Conservation (phyloP, 2,329 filamentous ascomycete species). For the Fusarium lateritium region DNA sequence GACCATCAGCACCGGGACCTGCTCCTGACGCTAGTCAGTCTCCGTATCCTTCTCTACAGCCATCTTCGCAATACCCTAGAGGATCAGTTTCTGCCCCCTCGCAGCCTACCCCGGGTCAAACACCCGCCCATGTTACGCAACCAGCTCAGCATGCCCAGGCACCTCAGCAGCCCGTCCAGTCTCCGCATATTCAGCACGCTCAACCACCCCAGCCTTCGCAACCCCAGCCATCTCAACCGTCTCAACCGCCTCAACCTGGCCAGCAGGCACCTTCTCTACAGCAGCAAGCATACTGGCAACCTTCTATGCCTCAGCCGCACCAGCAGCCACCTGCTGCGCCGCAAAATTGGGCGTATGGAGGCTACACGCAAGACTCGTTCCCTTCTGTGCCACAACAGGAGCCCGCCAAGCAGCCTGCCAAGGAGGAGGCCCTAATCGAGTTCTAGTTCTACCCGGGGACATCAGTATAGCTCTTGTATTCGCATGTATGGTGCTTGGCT, state of each 20-base stretch:
- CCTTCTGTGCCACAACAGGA: constrained; percentile 70
- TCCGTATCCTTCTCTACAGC: constrained; percentile 68
- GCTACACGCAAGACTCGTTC: constrained; percentile 73
- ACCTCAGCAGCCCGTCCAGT: constrained; percentile 48
- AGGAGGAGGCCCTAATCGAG: constrained; percentile 87
- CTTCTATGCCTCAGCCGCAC: constrained; percentile 52
- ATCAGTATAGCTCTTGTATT: neutral
- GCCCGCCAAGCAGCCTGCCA: constrained; percentile 62
- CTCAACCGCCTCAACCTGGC: constrained; percentile 51
- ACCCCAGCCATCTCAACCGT: constrained; percentile 41
- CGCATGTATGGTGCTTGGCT: constrained; percentile 4
- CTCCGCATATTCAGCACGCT: constrained; percentile 43
- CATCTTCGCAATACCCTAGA: constrained; percentile 61
- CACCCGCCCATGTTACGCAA: constrained; percentile 39
- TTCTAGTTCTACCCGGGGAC: constrained; percentile 61
- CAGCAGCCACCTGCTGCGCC: constrained; percentile 53
- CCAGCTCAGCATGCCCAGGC: constrained; percentile 50
- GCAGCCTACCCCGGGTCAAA: constrained; percentile 53
- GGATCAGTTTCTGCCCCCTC: constrained; percentile 58
- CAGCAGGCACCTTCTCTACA: constrained; percentile 51
- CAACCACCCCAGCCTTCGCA: constrained; percentile 51
- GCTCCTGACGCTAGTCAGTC: constrained; percentile 62
- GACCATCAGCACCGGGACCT: constrained; percentile 57
- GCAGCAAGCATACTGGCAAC: constrained; percentile 57
- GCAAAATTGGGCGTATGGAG: constrained; percentile 62